phyloP scores from a whole-genome alignment of 305 asterid species.

The Solanum hybrid region DNA sequence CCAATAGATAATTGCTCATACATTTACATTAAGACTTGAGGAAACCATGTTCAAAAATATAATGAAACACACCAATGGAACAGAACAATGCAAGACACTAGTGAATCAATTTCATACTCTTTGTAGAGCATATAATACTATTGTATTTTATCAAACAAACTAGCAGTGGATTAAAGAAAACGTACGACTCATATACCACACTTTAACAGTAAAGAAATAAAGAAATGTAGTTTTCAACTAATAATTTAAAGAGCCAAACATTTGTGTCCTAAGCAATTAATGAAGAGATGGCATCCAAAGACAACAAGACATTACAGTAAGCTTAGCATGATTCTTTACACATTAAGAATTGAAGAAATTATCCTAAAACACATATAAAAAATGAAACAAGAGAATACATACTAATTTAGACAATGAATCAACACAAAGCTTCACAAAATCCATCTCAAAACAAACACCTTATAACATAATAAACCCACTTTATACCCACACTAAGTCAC shows the following conservation, averaged over 20 bases:
- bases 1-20: too few relatives aligned
- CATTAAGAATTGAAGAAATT: background rate
- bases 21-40: too few relatives aligned
- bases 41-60: too few relatives aligned
- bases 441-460: background rate
- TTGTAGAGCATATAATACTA: background rate
- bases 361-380: background rate
- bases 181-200: background rate
- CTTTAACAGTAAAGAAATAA: too few relatives aligned
- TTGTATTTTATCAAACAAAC: background rate
- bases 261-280: background rate
- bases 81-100: background rate
- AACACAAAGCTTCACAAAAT: background rate
- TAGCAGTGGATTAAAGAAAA: background rate
- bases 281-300: background rate
- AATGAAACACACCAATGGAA: too few relatives aligned
- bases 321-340: background rate
- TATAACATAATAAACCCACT: background rate
- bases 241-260: background rate
- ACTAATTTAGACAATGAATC: background rate
- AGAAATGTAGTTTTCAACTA: background rate
- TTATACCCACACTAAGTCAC: background rate
- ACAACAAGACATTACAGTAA: background rate
- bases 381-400: background rate
- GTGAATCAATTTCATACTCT: background rate